Evolutionary conservation across 768 basidiomycete genomes (phyloP).

Genomic region (Lactarius evosmus): DNA sequence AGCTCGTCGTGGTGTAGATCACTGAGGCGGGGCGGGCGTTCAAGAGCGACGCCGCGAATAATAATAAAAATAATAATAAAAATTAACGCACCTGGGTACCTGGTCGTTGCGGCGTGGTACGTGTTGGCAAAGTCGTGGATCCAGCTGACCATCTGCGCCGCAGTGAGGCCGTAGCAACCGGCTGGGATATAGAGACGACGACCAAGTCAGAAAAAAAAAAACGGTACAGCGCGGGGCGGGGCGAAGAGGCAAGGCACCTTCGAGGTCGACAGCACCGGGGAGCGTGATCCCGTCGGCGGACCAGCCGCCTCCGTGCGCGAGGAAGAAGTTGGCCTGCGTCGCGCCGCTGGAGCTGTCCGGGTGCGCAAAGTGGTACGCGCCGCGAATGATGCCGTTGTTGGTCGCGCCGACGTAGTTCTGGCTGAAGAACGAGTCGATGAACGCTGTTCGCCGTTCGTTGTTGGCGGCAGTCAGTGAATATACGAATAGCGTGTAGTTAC

Average conservation of each 20-base stretch:
- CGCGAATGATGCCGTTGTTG: constrained; percentile 53
- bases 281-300: constrained; percentile 55
- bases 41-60: background rate
- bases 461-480: constrained; percentile 29
- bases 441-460: constrained; percentile 31
- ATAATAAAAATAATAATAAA: too few species aligned
- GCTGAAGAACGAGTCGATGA: constrained; percentile 44
- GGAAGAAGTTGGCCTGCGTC: constrained; percentile 56
- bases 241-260: too few species aligned
- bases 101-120: constrained; percentile 45
- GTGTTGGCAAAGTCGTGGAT: constrained; percentile 59
- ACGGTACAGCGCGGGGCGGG: too few species aligned
- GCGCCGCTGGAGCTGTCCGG: constrained; percentile 54
- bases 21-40: constrained; percentile 33
- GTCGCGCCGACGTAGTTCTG: constrained; percentile 56
- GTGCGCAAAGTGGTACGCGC: constrained; percentile 59
- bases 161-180: constrained; percentile 53
- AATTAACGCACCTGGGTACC: constrained; percentile 41
- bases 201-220: background rate
- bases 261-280: constrained; percentile 62
- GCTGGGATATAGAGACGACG: too few species aligned
- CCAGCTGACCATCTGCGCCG: constrained; percentile 60
- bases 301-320: constrained; percentile 53
- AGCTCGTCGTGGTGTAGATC: constrained; percentile 62
- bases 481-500: too few species aligned